phyloP scores from a whole-genome alignment of 345 rosid genomes.

The Eucalyptus microcorys region DNA sequence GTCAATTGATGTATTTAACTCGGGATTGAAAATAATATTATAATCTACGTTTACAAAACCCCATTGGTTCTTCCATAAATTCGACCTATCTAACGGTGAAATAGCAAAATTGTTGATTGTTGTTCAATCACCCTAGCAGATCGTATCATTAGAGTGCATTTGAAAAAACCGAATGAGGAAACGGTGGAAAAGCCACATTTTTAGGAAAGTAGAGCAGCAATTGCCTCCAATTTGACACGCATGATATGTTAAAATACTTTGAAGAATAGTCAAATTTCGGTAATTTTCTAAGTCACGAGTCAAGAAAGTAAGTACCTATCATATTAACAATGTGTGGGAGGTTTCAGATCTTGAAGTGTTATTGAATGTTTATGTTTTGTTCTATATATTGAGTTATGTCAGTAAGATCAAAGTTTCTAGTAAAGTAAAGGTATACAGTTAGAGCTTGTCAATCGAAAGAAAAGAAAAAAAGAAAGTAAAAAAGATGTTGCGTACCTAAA shows the following conservation, averaged over 20 bases:
- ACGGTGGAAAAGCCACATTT: not conserved
- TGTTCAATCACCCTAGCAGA: not conserved
- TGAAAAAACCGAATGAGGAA: not conserved
- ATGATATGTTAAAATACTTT: not conserved
- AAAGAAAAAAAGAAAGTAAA: not conserved
- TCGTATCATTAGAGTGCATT: not conserved
- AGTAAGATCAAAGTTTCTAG: not conserved
- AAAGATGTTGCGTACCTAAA: not conserved
- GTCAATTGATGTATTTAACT: not conserved
- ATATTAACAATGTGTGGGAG: not conserved
- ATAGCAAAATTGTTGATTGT: not conserved
- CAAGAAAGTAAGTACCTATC: not conserved
- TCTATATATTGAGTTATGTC: not conserved
- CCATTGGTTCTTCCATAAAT: not conserved
- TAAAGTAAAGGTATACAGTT: not conserved
- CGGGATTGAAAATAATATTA: not conserved
- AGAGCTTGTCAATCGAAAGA: not conserved
- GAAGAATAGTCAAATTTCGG: not conserved
- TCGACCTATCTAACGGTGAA: not conserved
- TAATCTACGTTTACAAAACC: not conserved
- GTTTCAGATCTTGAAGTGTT: not conserved
- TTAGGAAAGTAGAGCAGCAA: not conserved
- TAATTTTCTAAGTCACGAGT: not conserved
- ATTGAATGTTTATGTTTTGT: not conserved
- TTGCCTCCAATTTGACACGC: not conserved